Conservation (phyloP, 345 rosid genomes). For the Trapa incisa region DNA sequence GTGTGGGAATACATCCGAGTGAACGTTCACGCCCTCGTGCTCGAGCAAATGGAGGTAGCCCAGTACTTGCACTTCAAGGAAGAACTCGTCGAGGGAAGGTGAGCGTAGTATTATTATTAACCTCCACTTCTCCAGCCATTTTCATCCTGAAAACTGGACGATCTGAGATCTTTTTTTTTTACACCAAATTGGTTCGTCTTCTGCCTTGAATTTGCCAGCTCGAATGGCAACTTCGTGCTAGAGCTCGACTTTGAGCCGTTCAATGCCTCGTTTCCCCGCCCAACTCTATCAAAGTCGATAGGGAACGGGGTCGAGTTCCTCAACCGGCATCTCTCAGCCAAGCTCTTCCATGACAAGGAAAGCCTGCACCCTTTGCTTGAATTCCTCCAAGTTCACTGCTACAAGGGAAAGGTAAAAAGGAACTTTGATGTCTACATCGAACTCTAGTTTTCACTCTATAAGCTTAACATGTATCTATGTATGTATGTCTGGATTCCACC, state of each 20-base stretch:
- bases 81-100: conserved; percentile 91
- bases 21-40: conserved; percentile 63
- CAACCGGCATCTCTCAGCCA: conserved; percentile 86
- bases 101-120: background rate
- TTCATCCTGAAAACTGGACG: background rate
- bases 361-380: conserved; percentile 84
- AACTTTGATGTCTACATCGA: background rate
- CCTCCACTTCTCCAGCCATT: background rate
- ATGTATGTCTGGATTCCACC: conserved; percentile 1
- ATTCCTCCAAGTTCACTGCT: conserved; percentile 69
- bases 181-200: background rate
- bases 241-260: conserved; percentile 94
- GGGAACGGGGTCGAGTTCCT: conserved; percentile 97
- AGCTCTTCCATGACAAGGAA: conserved; percentile 90
- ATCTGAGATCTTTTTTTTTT: background rate
- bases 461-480: no score
- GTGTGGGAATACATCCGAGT: conserved; percentile 88
- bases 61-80: conserved; percentile 84
- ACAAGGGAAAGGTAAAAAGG: conserved; percentile 56
- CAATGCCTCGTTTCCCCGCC: conserved; percentile 71
- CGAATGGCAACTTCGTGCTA: conserved; percentile 61
- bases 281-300: conserved; percentile 74
- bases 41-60: conserved; percentile 62
- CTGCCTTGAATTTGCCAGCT: conserved; percentile 20
- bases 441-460: background rate